A percentile compares a stretch with the other conserved stretches of the same genome.
phyloP scores from a whole-genome alignment of 1,284 basidiomycete species.

The Laetiporus sulphureus region DNA sequence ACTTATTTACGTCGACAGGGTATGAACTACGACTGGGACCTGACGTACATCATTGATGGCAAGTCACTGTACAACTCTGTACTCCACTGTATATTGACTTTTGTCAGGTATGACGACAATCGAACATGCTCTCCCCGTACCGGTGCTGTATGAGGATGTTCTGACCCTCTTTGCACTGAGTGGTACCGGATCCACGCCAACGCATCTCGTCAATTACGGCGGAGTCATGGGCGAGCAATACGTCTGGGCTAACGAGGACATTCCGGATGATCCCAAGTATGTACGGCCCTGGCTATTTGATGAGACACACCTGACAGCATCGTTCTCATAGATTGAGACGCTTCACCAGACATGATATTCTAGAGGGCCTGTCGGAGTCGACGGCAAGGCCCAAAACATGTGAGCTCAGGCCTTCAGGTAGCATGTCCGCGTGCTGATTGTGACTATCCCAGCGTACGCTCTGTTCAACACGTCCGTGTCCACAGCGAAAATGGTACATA shows the following conservation, averaged over 20 bases:
- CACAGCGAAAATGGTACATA: constrained; percentile 57
- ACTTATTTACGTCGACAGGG: constrained; percentile 40
- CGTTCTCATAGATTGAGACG: constrained; percentile 42
- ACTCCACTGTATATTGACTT: not conserved
- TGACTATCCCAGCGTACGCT: constrained; percentile 41
- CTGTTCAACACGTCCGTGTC: constrained; percentile 64
- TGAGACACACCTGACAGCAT: not conserved
- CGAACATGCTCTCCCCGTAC: constrained; percentile 64
- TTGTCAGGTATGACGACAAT: constrained; percentile 68
- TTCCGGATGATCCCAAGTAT: constrained; percentile 62
- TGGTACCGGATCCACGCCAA: constrained; percentile 68
- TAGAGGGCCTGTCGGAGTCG: constrained; percentile 56
- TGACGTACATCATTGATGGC: constrained; percentile 71
- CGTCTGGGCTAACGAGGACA: constrained; percentile 58
- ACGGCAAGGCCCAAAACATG: constrained; percentile 52
- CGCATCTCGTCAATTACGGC: constrained; percentile 69
- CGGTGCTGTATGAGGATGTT: constrained; percentile 63
- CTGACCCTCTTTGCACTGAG: constrained; percentile 52
- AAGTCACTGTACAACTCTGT: constrained; percentile 13
- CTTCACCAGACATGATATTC: constrained; percentile 56
- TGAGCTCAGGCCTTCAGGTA: constrained; percentile 27
- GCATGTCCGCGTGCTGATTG: not conserved
- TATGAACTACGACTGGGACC: constrained; percentile 72
- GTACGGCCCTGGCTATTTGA: constrained; percentile 8
- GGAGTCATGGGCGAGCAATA: constrained; percentile 59